Evolutionary conservation across 768 basidiomycete genomes (phyloP), one percentile per base, ranked within the genome.

Genomic region (Boletus fagicola): DNA sequence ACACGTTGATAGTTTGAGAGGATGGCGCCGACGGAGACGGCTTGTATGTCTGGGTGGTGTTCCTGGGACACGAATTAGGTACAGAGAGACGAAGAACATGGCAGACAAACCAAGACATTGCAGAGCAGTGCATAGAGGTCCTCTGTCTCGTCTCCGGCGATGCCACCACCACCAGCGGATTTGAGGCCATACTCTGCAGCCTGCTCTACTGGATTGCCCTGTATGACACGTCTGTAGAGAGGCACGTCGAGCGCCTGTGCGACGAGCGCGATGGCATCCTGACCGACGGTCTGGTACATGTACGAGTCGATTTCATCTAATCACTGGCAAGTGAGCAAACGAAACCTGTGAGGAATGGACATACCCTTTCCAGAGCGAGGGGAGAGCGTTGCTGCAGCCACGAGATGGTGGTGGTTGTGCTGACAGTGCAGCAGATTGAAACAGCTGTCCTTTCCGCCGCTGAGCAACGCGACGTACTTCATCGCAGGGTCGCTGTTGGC

Each of bases 281-380:
- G 95, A 1, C 95, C 97, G 28, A 99, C 95, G n/a, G 96, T 98
- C 72, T 99, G 97, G 73, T 98, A 99, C 72, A 99, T 80, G 76
- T 94, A 98, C 24, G 95, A 98, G 73, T 99, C 95, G 66, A 98
- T 84, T 78, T 99, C 97, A 78, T 98, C 97, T 97, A 72, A 35
- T 12, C n/a, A 31, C 39, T 24, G 50, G 53, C 56, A 30, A 35
- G 62, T 61, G 54, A 56, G 57, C 43, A 2, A 35, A 10, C 22
- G 15, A 4, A 48, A 46, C 16, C 24, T 26, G 57, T 24, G 57
- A 31, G 43, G 40, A 52, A 26, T 26, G 62, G 28, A 59, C 54
- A 40, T 20, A 94, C 96, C 95, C 84, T 88, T 90, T 65, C 93
- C 95, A 56, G 79, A 75, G 60, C 80, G 83, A 22, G 97, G 97